These are phyloP conservation scores for Globisporangium okanoganense DNA, from an alignment of 352 stramenopile species.

Conservation along the genomic window DNA sequence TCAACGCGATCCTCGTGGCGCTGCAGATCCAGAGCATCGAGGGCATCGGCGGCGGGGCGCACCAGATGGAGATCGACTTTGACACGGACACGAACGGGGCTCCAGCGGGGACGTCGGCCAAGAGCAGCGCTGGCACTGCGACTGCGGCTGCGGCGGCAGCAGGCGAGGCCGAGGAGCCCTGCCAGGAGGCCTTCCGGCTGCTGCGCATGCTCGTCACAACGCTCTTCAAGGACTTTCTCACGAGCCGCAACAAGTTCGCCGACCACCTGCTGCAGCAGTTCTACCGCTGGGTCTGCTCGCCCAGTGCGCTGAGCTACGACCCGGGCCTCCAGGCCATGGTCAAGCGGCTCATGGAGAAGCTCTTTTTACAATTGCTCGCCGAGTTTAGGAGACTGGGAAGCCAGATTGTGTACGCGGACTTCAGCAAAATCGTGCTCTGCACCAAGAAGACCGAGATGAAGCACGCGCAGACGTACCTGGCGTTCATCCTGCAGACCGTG, in stretches of 20 bases:
- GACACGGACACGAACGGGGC: constrained; percentile 22
- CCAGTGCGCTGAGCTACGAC: constrained; percentile 91
- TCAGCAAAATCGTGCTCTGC: constrained; percentile 67
- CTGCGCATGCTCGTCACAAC: constrained; percentile 90
- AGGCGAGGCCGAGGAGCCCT: constrained; percentile 87
- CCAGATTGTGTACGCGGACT: constrained; percentile 91
- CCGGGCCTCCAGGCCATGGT: constrained; percentile 93
- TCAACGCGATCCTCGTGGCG: constrained; percentile 74
- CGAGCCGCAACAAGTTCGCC: constrained; percentile 88
- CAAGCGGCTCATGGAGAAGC: constrained; percentile 94
- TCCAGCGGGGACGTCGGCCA: constrained; percentile 3
- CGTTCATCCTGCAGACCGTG: constrained; percentile 94
- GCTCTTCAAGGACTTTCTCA: constrained; percentile 93
- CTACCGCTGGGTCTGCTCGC: constrained; percentile 93
- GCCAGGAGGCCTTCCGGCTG: constrained; percentile 89
- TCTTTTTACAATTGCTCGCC: constrained; percentile 90
- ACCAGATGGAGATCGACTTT: constrained; percentile 71
- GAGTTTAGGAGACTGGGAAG: constrained; percentile 94
- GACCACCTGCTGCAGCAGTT: constrained; percentile 96
- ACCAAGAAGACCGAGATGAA: constrained; percentile 70
- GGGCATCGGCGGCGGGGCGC: constrained; percentile 37
- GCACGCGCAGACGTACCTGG: constrained; percentile 91
- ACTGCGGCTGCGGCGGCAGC: constrained; percentile 14
- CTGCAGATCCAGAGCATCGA: constrained; percentile 74
- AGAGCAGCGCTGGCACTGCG: neutral